Evolutionary conservation across 2,329 filamentous ascomycete species (phyloP), one percentile per base, ranked within the genome.

Genomic region (Ceratocystis lukuohia): DNA sequence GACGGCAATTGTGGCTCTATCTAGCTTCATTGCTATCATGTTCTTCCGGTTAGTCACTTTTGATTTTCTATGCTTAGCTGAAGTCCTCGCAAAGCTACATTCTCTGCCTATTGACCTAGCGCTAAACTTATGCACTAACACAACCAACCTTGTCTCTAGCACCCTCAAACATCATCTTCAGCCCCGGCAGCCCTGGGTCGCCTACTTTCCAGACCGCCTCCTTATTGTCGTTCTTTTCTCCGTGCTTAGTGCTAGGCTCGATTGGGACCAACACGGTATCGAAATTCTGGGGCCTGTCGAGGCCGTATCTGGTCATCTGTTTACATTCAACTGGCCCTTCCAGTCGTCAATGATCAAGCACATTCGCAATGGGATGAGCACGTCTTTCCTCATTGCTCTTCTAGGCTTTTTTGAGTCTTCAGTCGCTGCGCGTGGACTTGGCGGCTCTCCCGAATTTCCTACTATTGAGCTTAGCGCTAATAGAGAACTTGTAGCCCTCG

Each of bases 361-460:
- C 73, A 89, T 95, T 65, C 87, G 88, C 25, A 88, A 91, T 69
- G 88, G 91, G 46, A 88, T 97, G 82, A 87, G 89, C 64, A 97
- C 94, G 0, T 88, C 91, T 0, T 96, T 99, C 72, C 80, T 97
- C 65, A 96, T 99, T 70, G 91, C 92, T 0, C 80, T 99, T 28
- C 85, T 99, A 0, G 94, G 94, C n/a, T 99, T 99, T 76, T 99
- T 99, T 72, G 94, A 99, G 75, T 96, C 91, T 2, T 96, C 91
- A 0, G 91, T 99, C 12, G 94, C 94, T 0, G 94, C 94, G 45
- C 97, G 97, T 76, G 93, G 89, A 69, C 78, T 99, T 2, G 88
- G 88, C 5, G 83, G 84, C 53, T 79, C 79, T 63, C 84, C 87
- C 69, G 84, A 84, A 8, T 87, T 96, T 41, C 83, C 89, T 68